Percentiles rank a stretch among this genome's conserved stretches.
phyloP scores from a whole-genome alignment of 768 basidiomycete species.

The Cyathus striatus region DNA sequence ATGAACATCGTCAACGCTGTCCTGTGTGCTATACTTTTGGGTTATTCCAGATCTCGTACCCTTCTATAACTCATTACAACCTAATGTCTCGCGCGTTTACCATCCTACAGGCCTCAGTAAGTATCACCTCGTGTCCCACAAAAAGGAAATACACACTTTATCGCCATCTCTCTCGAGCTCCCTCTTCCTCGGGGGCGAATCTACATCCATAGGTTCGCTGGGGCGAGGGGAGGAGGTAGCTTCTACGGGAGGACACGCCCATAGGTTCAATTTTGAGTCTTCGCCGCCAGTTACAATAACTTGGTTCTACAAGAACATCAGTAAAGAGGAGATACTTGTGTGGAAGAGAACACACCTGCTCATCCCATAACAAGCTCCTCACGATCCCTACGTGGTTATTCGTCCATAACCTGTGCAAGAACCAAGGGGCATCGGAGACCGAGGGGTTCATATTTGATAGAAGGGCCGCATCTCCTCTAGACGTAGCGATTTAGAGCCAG shows the following conservation, averaged over 20 bases:
- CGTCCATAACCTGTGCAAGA: constrained; percentile 46
- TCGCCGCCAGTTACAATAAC: constrained; percentile 25
- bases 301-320: constrained; percentile 11
- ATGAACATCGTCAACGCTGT: too few species aligned
- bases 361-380: constrained; percentile 52
- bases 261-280: constrained; percentile 21
- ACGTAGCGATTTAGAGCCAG: constrained; percentile 2
- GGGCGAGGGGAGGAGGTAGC: neutral
- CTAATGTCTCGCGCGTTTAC: too few species aligned
- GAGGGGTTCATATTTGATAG: constrained; percentile 39
- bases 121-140: too few species aligned
- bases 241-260: constrained; percentile 6
- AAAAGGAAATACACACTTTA: constrained; percentile 5
- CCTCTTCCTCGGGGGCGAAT: constrained; percentile 1
- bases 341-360: constrained; percentile 29
- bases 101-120: too few species aligned
- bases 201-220: neutral
- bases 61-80: too few species aligned
- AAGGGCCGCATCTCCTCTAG: constrained; percentile 55
- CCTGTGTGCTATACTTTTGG: too few species aligned
- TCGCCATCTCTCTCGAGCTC: constrained; percentile 5
- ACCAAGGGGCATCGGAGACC: constrained; percentile 37
- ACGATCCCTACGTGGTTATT: constrained; percentile 54
- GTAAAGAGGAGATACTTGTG: neutral
- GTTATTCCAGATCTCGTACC: too few species aligned